Evolutionary conservation across 2,329 filamentous ascomycete genomes (phyloP).

Genomic region (Hypoxylon sp.): DNA sequence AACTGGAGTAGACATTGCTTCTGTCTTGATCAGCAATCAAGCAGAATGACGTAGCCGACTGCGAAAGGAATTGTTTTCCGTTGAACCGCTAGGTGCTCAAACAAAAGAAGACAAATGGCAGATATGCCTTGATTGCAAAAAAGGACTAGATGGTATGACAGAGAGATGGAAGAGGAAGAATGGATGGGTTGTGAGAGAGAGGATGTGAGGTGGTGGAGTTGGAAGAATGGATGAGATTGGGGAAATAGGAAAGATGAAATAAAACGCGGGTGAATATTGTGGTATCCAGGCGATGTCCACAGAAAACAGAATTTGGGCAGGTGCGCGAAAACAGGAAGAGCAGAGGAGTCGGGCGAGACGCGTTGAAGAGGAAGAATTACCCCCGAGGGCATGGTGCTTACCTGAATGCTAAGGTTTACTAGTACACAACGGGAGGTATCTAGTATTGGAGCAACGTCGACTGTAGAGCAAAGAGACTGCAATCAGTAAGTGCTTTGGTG

Average conservation of each 20-base stretch:
- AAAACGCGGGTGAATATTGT: background rate
- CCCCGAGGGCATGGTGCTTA: background rate
- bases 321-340: background rate
- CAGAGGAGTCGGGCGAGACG: background rate
- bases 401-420: background rate
- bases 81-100: slow-evolving; percentile 45
- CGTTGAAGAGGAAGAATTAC: background rate
- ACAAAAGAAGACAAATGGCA: slow-evolving; percentile 51
- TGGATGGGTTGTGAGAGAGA: slow-evolving; percentile 45
- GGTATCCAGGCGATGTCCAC: slow-evolving; percentile 4
- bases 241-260: slow-evolving; percentile 2
- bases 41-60: slow-evolving; percentile 18
- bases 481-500: background rate
- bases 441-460: background rate
- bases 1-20: slow-evolving; percentile 58
- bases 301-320: background rate
- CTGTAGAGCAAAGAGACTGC: background rate
- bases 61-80: slow-evolving; percentile 26
- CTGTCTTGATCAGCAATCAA: slow-evolving; percentile 33
- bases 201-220: slow-evolving; percentile 34
- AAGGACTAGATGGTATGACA: slow-evolving; percentile 51
- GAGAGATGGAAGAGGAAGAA: slow-evolving; percentile 16
- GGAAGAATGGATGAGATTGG: slow-evolving; percentile 14
- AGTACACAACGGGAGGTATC: background rate
- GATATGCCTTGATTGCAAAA: slow-evolving; percentile 53